Evolutionary conservation across 169 alveolate genomes (phyloP).

Genomic region (Cryptosporidium ryanae): DNA sequence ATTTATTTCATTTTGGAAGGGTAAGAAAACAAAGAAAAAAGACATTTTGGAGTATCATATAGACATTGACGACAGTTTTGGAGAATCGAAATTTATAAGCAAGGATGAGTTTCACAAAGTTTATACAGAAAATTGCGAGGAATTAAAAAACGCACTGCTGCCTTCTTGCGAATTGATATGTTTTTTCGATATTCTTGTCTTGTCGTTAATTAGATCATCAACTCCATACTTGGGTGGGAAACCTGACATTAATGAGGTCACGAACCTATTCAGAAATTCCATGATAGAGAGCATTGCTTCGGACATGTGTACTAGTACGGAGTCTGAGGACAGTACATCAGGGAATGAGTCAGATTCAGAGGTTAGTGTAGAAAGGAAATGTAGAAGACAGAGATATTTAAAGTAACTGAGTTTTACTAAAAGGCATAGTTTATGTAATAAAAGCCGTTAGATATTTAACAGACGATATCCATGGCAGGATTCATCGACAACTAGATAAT

Average conservation of each 20-base stretch:
- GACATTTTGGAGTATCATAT: slow-evolving; percentile 42
- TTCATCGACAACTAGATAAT: neutral
- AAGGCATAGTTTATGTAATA: no score
- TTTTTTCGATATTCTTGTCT: slow-evolving; percentile 28
- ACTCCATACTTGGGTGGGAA: slow-evolving; percentile 3
- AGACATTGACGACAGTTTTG: neutral
- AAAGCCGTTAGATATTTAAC: neutral
- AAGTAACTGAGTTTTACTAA: neutral
- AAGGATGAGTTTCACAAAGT: slow-evolving; percentile 19
- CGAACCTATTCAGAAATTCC: slow-evolving; percentile 38
- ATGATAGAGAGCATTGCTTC: slow-evolving; percentile 43
- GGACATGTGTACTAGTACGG: slow-evolving; percentile 5
- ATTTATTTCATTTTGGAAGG: neutral
- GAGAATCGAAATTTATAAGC: neutral
- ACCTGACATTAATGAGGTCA: neutral
- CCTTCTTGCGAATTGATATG: slow-evolving; percentile 48
- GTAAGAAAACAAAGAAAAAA: neutral
- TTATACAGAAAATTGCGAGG: slow-evolving; percentile 22
- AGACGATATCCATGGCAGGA: neutral
- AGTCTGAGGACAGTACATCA: neutral
- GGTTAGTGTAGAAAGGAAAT: neutral
- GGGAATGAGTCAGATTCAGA: slow-evolving; percentile 32
- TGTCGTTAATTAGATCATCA: slow-evolving; percentile 29
- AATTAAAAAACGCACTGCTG: slow-evolving; percentile 8
- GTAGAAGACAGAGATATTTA: neutral